phyloP scores from a whole-genome alignment of 2,329 filamentous ascomycete genomes.

The Cladosporium velox region DNA sequence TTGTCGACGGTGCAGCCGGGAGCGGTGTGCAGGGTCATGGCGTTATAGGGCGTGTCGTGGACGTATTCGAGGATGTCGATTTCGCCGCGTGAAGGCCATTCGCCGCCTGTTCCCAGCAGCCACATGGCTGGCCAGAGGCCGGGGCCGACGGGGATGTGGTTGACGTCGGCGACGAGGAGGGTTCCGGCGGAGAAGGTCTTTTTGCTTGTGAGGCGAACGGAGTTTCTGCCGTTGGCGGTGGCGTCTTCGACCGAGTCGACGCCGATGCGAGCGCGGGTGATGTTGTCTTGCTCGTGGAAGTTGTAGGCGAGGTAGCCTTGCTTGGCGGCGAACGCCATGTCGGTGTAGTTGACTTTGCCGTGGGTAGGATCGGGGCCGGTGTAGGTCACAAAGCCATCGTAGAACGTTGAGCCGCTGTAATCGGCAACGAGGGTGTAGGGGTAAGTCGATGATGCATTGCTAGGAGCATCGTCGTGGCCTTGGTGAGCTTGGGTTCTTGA shows the following conservation, averaged over 20 bases:
- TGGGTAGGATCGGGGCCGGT: conserved; percentile 48
- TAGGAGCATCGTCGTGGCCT: conserved; percentile 15
- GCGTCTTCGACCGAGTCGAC: conserved; percentile 45
- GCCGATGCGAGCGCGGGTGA: conserved; percentile 46
- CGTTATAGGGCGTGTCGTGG: conserved; percentile 45
- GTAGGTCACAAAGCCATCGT: conserved; percentile 48
- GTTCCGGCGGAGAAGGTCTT: conserved; percentile 50
- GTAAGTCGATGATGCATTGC: conserved; percentile 15
- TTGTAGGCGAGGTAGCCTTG: conserved; percentile 45
- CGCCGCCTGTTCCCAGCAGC: conserved; percentile 36
- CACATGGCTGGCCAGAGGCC: conserved; percentile 56
- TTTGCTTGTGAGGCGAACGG: conserved; percentile 51
- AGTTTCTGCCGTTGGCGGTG: conserved; percentile 44
- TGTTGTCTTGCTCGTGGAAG: conserved; percentile 37
- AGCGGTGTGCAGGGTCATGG: conserved; percentile 52
- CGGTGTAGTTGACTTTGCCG: conserved; percentile 36
- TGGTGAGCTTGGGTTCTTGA: conserved; percentile 21
- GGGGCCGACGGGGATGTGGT: conserved; percentile 54
- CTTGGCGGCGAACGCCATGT: conserved; percentile 37
- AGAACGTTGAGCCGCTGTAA: conserved; percentile 43
- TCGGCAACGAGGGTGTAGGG: conserved; percentile 35
- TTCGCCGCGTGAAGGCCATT: conserved; percentile 47
- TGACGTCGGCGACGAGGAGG: conserved; percentile 53
- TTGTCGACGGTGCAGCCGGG: conserved; percentile 46
- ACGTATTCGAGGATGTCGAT: conserved; percentile 54